Evolutionary conservation across 331 rosid genomes (phyloP).

Genomic region (Stylosanthes scabra): DNA sequence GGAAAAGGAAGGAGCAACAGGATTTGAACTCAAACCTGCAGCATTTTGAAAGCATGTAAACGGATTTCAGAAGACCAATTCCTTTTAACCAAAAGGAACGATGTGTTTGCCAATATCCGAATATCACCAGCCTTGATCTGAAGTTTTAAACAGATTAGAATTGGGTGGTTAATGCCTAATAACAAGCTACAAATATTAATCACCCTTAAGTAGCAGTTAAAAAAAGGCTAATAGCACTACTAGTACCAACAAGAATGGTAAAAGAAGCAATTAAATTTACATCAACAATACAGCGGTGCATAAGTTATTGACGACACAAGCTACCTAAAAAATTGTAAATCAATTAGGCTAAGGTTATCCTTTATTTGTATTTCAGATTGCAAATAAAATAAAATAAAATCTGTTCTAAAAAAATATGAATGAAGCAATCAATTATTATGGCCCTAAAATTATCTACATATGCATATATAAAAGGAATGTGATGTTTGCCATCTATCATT

Average conservation of each 20-base stretch:
- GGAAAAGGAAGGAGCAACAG: conserved; percentile 33
- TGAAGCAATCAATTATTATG: not conserved
- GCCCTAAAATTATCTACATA: not conserved
- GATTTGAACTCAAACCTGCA: conserved; percentile 67
- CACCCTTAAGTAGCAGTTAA: conserved; percentile 19
- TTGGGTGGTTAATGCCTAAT: not conserved
- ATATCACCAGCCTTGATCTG: conserved; percentile 82
- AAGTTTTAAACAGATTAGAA: conserved; percentile 37
- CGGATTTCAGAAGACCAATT: conserved; percentile 95
- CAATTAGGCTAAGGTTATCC: conserved; percentile 17
- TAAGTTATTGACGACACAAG: conserved; percentile 25
- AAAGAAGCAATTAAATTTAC: conserved; percentile 12
- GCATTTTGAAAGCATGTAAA: conserved; percentile 90
- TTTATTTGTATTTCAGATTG: not conserved
- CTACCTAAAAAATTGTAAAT: conserved; percentile 18
- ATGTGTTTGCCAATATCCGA: conserved; percentile 72
- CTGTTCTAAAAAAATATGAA: not conserved
- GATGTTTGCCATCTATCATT: not conserved
- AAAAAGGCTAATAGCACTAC: not conserved
- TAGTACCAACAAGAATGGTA: not conserved
- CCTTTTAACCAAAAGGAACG: conserved; percentile 75
- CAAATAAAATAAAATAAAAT: not conserved
- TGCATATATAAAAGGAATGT: not conserved
- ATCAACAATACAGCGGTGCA: not conserved
- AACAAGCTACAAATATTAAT: conserved; percentile 4